Conservation (phyloP, 805 yeast species). For the Lipomyces yamanashiensis region DNA sequence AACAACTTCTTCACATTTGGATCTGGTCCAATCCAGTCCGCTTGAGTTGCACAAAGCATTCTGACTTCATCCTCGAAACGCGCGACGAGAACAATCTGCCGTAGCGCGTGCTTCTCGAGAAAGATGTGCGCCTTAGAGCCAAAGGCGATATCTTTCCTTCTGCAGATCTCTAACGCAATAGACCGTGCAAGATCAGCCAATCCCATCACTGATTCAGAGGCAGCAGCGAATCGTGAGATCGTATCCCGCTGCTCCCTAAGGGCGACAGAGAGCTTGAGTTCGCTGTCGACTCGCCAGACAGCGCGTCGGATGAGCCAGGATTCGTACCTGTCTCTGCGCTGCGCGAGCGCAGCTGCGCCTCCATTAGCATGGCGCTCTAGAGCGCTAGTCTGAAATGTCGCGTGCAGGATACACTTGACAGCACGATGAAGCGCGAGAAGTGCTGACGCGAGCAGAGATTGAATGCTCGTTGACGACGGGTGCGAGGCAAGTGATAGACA, state of each 20-base stretch:
- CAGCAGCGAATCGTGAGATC: constrained; percentile 16
- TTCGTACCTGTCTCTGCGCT: background rate
- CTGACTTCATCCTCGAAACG: constrained; percentile 12
- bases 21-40: constrained; percentile 16
- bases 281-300: constrained; percentile 34
- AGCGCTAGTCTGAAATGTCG: background rate
- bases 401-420: background rate
- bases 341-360: background rate
- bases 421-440: background rate
- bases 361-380: background rate
- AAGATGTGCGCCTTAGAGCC: constrained; percentile 17
- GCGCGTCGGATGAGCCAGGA: constrained; percentile 31
- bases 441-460: background rate
- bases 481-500: background rate
- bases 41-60: background rate
- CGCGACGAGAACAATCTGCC: constrained; percentile 20
- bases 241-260: constrained; percentile 21
- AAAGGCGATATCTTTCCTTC: constrained; percentile 25
- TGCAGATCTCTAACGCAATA: constrained; percentile 25
- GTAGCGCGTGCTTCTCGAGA: constrained; percentile 16
- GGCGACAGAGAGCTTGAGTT: constrained; percentile 28
- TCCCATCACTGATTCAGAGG: constrained; percentile 5
- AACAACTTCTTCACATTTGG: background rate
- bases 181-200: constrained; percentile 20
- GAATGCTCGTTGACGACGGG: background rate